Conservation (phyloP, 1,139 yeast species). For the Protomyces lactucae-debilis region DNA sequence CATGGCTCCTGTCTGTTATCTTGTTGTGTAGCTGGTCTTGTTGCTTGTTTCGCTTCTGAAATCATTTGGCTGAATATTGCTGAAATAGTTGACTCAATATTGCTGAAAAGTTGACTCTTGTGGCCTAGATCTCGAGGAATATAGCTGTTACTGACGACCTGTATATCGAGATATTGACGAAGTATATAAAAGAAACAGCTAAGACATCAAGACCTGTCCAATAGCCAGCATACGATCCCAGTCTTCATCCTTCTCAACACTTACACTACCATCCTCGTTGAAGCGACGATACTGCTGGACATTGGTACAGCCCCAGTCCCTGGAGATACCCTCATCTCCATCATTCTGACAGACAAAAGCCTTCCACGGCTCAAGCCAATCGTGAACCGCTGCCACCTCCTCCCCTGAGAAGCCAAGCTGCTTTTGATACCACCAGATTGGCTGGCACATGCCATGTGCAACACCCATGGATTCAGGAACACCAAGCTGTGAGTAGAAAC, state of each 20-base stretch:
- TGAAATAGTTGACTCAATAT: too few species aligned
- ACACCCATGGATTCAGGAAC: constrained; percentile 31
- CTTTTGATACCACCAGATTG: constrained; percentile 39
- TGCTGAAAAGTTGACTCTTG: too few species aligned
- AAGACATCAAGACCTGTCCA: constrained; percentile 9
- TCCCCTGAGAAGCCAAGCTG: constrained; percentile 36
- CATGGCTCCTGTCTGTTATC: not conserved
- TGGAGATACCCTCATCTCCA: constrained; percentile 25
- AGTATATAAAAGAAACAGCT: not conserved
- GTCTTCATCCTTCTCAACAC: constrained; percentile 36
- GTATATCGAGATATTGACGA: too few species aligned
- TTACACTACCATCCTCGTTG: constrained; percentile 37
- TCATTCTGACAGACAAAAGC: not conserved
- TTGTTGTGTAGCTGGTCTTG: not conserved
- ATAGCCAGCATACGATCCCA: constrained; percentile 36
- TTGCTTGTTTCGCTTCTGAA: not conserved
- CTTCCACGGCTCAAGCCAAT: constrained; percentile 24
- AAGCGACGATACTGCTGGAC: constrained; percentile 35
- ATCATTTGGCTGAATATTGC: too few species aligned
- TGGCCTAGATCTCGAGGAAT: too few species aligned
- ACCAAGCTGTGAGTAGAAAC: constrained; percentile 35
- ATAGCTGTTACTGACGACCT: too few species aligned
- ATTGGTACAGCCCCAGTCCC: constrained; percentile 37
- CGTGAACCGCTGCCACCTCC: constrained; percentile 36
- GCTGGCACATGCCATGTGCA: constrained; percentile 40